Conservation (phyloP, 495 filamentous ascomycete genomes). For the Aspergillus panamensis region DNA sequence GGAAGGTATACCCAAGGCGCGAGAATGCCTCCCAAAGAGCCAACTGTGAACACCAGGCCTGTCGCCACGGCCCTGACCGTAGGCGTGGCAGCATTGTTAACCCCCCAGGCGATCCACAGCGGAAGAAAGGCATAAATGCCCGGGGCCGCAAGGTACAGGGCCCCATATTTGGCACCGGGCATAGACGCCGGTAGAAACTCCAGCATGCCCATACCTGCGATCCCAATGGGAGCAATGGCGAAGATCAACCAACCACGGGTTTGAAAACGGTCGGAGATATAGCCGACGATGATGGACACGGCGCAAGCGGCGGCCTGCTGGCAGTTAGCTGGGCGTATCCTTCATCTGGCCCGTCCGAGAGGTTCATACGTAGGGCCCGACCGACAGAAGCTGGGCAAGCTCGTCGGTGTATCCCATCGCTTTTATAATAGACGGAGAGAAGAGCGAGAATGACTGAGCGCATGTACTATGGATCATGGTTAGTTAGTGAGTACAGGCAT, state of each 20-base stretch:
- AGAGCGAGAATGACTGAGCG: slow-evolving; percentile 15
- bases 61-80: slow-evolving; percentile 4
- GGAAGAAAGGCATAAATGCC: slow-evolving; percentile 9
- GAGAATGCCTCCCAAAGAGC: slow-evolving; percentile 5
- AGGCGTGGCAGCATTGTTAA: slow-evolving; percentile 12
- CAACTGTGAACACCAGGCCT: slow-evolving; percentile 7
- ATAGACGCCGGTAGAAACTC: slow-evolving; percentile 4
- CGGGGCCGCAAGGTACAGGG: slow-evolving; percentile 9
- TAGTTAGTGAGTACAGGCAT: no score
- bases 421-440: slow-evolving; percentile 11
- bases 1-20: slow-evolving; percentile 14
- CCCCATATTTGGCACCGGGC: slow-evolving; percentile 12
- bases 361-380: slow-evolving; percentile 10
- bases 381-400: slow-evolving; percentile 11
- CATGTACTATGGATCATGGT: slow-evolving; percentile 1
- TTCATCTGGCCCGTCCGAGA: neutral
- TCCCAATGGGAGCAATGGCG: neutral
- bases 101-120: slow-evolving; percentile 9
- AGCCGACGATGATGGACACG: slow-evolving; percentile 9
- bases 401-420: slow-evolving; percentile 15
- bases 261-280: slow-evolving; percentile 11
- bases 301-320: slow-evolving; percentile 5
- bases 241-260: slow-evolving; percentile 7
- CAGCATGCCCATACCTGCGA: slow-evolving; percentile 8
- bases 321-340: neutral